Evolutionary conservation across 2,329 filamentous ascomycete genomes (phyloP).

Genomic region (Fusarium albosuccineum): DNA sequence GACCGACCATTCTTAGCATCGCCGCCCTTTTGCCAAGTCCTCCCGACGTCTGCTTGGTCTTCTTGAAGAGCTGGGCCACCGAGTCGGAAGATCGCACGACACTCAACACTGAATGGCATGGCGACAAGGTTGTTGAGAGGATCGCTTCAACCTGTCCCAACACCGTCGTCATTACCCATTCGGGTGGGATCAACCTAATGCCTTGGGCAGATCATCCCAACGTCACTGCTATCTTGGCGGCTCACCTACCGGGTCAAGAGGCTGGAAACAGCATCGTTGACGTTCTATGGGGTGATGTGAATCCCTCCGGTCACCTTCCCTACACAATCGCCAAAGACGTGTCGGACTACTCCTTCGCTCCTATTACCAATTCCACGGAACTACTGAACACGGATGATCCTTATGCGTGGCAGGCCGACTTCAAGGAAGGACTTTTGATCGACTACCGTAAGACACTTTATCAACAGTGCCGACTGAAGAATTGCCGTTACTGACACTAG

Average conservation of each 20-base stretch:
- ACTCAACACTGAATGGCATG: constrained; percentile 32
- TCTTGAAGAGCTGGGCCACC: not conserved
- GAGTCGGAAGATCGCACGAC: no score
- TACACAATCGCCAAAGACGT: constrained; percentile 71
- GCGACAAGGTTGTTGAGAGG: constrained; percentile 71
- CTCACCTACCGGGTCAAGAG: constrained; percentile 78
- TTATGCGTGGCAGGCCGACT: constrained; percentile 10
- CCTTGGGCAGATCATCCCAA: constrained; percentile 74
- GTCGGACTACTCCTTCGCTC: constrained; percentile 2
- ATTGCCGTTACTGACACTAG: no score
- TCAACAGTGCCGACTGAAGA: no score
- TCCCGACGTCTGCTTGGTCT: not conserved
- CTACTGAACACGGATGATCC: not conserved
- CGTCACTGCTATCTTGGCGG: constrained; percentile 74
- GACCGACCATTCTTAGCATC: no score
- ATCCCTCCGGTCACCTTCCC: constrained; percentile 75
- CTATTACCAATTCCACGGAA: not conserved
- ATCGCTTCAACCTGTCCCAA: constrained; percentile 57
- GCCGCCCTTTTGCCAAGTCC: no score
- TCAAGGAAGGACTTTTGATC: not conserved
- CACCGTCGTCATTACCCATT: constrained; percentile 76
- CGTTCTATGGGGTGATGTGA: constrained; percentile 74
- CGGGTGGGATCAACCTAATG: constrained; percentile 74
- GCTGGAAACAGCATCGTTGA: constrained; percentile 75
- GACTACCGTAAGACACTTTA: no score